Base-by-base conservation (phyloP, 2,329 filamentous ascomycete species). In the Calonectria hawksworthii region DNA sequence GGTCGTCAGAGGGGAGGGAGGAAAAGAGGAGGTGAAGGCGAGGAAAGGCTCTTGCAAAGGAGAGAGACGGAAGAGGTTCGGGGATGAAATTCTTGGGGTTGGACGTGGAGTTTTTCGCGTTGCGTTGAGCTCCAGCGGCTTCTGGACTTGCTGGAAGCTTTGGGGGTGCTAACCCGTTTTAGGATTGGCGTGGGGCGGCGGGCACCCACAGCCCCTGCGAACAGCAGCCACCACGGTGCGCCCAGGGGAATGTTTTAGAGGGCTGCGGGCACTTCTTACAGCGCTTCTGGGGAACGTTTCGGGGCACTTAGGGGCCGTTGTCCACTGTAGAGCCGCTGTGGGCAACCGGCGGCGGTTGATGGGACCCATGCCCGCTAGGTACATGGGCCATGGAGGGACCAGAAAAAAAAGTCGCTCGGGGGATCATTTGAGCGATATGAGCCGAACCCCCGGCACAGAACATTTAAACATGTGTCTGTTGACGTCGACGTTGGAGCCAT, bases 91-190 rank as follows among this genome's bases (percentile, higher is more conserved):
- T 80, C 80, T 85, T 85, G 83, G 84, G 84, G 84, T 83, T 84
- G 80, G 80, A 81, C 76, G 79, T 80, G 82, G 81, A 83, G 82
- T 85, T 86, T 86, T 86, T 85, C 81, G 77, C 80, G 70, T 81
- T 85, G 82, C 82, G 85, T 86, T 86, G 85, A 86, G 85, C 84
- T 85, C 83, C 82, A 81, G 82, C 78, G 81, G 79, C 80, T 79
- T 80, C 82, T 83, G 80, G 74, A 83, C 83, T 69, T 66, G 82
- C 83, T 82, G 75, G 82, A 78, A 80, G 80, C 77, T 82, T 81
- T 81, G 80, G 80, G 79, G 80, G 76, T 61, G 73, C 80, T 81
- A 81, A 79, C n/a, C 80, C 78, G 23, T 23, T 75, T 80, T 65
- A 34, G 80, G 79, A 36, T 16, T 75, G 76, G 72, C 74, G 74